Percentiles rank a stretch among this genome's conserved stretches.
Conservation (phyloP, 768 basidiomycete genomes). For the Serendipita vermifera region DNA sequence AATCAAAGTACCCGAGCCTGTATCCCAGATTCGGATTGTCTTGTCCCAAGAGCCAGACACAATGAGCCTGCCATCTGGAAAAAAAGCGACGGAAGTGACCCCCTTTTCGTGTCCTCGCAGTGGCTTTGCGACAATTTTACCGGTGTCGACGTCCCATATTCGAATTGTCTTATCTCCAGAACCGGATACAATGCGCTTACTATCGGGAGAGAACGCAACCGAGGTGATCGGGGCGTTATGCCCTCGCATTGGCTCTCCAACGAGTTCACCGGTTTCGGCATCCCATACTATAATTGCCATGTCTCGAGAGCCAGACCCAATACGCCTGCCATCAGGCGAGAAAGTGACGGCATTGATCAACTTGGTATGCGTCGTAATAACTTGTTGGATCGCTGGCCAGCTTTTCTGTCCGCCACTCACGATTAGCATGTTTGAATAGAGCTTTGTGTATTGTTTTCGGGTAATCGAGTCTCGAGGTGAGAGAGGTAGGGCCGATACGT, state of each 20-base stretch:
- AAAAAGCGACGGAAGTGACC: conserved; percentile 18
- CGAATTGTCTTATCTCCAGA: conserved; percentile 9
- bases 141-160: conserved; percentile 19
- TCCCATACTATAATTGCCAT: conserved; percentile 13
- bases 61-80: conserved; percentile 15
- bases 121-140: conserved; percentile 16
- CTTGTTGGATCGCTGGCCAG: too few relatives aligned
- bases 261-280: conserved; percentile 17
- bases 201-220: conserved; percentile 10
- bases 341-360: conserved; percentile 14
- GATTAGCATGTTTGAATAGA: too few relatives aligned
- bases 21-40: conserved; percentile 14
- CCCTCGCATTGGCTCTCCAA: not conserved
- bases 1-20: conserved; percentile 10
- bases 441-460: too few relatives aligned
- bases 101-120: conserved; percentile 16
- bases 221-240: not conserved
- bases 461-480: too few relatives aligned
- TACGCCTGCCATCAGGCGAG: conserved; percentile 16
- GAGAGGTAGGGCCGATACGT: too few relatives aligned
- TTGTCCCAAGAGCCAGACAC: conserved; percentile 24
- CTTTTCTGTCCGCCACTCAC: too few relatives aligned
- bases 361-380: too few relatives aligned
- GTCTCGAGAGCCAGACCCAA: conserved; percentile 23
- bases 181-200: conserved; percentile 3